Evolutionary conservation across 371 early-diverging fungal species (phyloP), one percentile per base, ranked within the genome.

Genomic region (Mortierella sp.): DNA sequence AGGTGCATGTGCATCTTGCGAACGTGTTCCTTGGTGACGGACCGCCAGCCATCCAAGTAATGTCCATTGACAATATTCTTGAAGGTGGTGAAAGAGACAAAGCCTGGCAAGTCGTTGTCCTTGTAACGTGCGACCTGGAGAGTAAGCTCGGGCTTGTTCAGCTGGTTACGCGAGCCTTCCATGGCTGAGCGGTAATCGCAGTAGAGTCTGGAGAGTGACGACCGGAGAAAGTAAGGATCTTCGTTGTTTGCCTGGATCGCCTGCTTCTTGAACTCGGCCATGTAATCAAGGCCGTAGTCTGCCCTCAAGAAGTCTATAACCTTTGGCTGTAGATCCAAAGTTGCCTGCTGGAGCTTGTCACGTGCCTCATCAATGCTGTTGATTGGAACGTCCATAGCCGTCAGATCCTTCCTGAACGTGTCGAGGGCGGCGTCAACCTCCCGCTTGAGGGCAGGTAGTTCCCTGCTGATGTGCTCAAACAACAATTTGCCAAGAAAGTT

Each of bases 71-170:
- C 61, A 21, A 72, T 66, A 9, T 62, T 27, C 0, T 28, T 61
- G 54, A 72, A 66, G 3, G 62, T 66, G 21, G 17, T 49, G 51
- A 72, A 72, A 4, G 66, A 49, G 46, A 62, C 25, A 48, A 65
- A 72, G 10, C 67, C 73, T 6, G 62, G 66, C 27, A 66, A 21
- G 25, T 66, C 67, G 58, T 49, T 58, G 52, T 59, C 73, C 45
- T 62, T 62, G 60, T 72, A 72, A 0, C 54, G 55, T 17, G 41
- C 47, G 49, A 63, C 46, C 4, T 59, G 60, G 7, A 40, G 27
- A 6, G 7, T 29, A 19, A 63, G 63, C 60, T 46, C 58, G 49
- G 48, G 24, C 16, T 3, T 57, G 7, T 31, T 5, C 1, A 49
- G 44, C 40, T 45, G 41, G 14, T 67, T 37, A 21, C 56, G 45